Evolutionary conservation across 805 yeast genomes (phyloP).

Genomic region (Saccharomycopsis capsularis): DNA sequence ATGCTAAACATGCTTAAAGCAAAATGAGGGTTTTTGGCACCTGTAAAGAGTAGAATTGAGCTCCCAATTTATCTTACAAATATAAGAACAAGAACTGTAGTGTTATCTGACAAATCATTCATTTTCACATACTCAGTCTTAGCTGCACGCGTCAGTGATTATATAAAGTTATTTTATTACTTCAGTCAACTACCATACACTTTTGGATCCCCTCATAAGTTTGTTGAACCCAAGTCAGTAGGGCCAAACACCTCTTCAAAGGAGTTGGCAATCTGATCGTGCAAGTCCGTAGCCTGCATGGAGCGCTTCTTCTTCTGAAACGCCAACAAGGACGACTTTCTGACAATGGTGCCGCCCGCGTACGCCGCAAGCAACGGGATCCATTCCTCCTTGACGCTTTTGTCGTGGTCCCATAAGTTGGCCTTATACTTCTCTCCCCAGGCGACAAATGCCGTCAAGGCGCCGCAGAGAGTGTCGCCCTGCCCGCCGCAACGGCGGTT

Average conservation of each 20-base stretch:
- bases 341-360: constrained; percentile 64
- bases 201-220: not conserved
- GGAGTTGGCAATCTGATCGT: constrained; percentile 57
- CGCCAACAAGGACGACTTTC: constrained; percentile 60
- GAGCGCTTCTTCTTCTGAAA: constrained; percentile 60
- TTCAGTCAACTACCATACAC: no score
- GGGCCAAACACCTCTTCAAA: constrained; percentile 39
- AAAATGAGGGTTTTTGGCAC: no score
- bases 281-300: constrained; percentile 81
- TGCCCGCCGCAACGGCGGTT: constrained; percentile 89
- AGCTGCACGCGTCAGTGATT: no score
- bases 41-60: no score
- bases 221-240: not conserved
- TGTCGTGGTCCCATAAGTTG: constrained; percentile 48
- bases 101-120: no score
- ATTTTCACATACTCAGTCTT: no score
- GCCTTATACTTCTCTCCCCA: constrained; percentile 65
- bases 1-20: no score
- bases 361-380: constrained; percentile 50
- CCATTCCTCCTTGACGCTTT: constrained; percentile 26
- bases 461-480: constrained; percentile 88
- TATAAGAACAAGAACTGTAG: no score
- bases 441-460: constrained; percentile 72
- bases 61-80: no score
- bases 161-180: no score